Conservation (phyloP, 202 grass and related monocot species). For the Carex arenaria region DNA sequence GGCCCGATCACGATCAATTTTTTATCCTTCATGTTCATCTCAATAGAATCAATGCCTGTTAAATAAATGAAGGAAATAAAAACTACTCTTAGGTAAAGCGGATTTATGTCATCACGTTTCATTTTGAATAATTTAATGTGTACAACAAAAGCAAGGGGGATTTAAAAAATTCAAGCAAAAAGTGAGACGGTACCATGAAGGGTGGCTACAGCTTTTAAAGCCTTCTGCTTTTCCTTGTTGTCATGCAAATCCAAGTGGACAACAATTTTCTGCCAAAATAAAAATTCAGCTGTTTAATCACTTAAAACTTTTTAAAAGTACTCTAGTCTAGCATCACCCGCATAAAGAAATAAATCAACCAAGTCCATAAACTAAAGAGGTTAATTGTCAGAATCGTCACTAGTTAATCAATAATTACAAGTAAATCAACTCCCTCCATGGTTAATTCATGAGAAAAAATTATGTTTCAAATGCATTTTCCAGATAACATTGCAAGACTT, state of each 20-base stretch:
- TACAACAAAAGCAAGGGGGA: neutral
- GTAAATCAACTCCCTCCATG: neutral
- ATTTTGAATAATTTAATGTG: neutral
- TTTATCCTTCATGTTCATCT: conserved; percentile 53
- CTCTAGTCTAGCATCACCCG: neutral
- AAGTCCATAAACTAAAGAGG: neutral
- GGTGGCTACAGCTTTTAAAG: conserved; percentile 38
- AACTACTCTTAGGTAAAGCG: neutral
- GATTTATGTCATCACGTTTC: neutral
- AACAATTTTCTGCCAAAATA: conserved; percentile 45
- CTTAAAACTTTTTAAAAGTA: neutral
- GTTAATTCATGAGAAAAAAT: neutral
- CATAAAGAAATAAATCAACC: neutral
- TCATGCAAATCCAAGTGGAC: conserved; percentile 75
- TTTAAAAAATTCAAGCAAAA: neutral
- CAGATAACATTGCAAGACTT: neutral
- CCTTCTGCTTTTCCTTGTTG: conserved; percentile 65
- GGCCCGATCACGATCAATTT: conserved; percentile 58
- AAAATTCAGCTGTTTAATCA: neutral
- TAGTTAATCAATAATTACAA: neutral
- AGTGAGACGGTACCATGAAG: conserved; percentile 34
- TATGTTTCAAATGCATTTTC: neutral
- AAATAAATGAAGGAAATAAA: neutral
- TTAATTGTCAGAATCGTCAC: neutral
- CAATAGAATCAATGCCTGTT: conserved; percentile 52